Evolutionary conservation across 441 rosid genomes (phyloP).

Genomic region (Aleurites moluccanus): DNA sequence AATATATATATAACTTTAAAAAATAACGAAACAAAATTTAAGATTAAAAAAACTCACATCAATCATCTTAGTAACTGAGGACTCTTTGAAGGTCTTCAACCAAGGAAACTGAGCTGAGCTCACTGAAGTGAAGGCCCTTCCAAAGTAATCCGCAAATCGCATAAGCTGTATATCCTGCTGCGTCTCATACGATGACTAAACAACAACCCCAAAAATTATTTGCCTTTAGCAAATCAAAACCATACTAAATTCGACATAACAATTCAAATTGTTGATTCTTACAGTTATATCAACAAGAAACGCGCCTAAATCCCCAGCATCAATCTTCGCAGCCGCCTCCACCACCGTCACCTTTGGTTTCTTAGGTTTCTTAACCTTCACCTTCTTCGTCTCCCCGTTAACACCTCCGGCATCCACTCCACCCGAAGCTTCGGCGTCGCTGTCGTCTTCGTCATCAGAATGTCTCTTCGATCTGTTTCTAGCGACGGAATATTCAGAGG

Average conservation of each 20-base stretch:
- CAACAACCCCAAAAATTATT: not conserved
- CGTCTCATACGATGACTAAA: constrained; percentile 53
- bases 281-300: constrained; percentile 56
- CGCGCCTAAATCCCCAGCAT: constrained; percentile 48
- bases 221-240: constrained; percentile 5
- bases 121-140: constrained; percentile 56
- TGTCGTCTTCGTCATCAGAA: constrained; percentile 39
- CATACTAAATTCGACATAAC: not conserved
- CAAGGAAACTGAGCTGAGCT: constrained; percentile 67
- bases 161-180: constrained; percentile 71
- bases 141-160: constrained; percentile 72
- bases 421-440: constrained; percentile 18
- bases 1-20: not conserved
- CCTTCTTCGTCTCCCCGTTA: constrained; percentile 41
- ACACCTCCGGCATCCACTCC: constrained; percentile 16
- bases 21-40: not conserved
- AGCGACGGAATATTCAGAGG: not conserved
- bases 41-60: constrained; percentile 44
- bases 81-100: constrained; percentile 65
- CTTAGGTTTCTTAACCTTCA: constrained; percentile 65
- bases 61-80: constrained; percentile 48
- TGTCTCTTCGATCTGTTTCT: constrained; percentile 31
- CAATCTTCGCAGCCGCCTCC: constrained; percentile 71
- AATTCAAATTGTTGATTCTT: not conserved
- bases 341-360: constrained; percentile 65